Evolutionary conservation across 164 flowering plant genomes (phyloP).

Genomic region (Vitis riparia): DNA sequence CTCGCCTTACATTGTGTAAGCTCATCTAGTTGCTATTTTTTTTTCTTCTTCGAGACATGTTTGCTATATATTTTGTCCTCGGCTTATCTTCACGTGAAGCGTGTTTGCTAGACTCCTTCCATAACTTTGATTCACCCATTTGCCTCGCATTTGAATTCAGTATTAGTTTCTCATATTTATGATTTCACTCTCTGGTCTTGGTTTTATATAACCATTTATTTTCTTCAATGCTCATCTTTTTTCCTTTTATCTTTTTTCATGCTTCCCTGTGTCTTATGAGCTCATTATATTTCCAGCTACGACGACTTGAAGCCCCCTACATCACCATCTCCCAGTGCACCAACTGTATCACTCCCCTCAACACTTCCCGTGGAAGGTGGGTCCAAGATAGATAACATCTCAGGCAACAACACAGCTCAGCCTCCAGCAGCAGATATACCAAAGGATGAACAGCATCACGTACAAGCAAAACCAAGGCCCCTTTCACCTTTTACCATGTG

Average conservation of each 20-base stretch:
- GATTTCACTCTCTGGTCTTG: neutral
- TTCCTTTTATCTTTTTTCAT: neutral
- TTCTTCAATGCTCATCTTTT: neutral
- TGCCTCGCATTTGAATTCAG: neutral
- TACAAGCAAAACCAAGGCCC: slow-evolving; percentile 33
- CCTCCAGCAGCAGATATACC: slow-evolving; percentile 17
- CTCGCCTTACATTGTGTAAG: slow-evolving; percentile 50
- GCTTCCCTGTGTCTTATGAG: neutral
- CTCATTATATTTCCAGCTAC: slow-evolving; percentile 32
- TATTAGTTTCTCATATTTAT: neutral
- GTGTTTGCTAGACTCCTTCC: neutral
- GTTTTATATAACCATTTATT: neutral
- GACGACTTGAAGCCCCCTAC: slow-evolving; percentile 66
- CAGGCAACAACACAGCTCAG: slow-evolving; percentile 16
- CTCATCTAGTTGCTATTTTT: slow-evolving; percentile 4
- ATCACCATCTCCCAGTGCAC: slow-evolving; percentile 58
- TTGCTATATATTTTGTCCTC: neutral
- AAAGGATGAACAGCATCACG: slow-evolving; percentile 8
- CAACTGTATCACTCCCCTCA: slow-evolving; percentile 16
- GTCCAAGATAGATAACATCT: slow-evolving; percentile 4
- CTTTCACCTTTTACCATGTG: slow-evolving; percentile 70
- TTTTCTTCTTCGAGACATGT: neutral
- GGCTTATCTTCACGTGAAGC: neutral
- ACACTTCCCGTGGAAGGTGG: slow-evolving; percentile 8
- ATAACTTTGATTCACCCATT: neutral